These are phyloP conservation scores for Zygoascus sp. DNA, from an alignment of 1,139 yeast species.

Conservation along the genomic window DNA sequence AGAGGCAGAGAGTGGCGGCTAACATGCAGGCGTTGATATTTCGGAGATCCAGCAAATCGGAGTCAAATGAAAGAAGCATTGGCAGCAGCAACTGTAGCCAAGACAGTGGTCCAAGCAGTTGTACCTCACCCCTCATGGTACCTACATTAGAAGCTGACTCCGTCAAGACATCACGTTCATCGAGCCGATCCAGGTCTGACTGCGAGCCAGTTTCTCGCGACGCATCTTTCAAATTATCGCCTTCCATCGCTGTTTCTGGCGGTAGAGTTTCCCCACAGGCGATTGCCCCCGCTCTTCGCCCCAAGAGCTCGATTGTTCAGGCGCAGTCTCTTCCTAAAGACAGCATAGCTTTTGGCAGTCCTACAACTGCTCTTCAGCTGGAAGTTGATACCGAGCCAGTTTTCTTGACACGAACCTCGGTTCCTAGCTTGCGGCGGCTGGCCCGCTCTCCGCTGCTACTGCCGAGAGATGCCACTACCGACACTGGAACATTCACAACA, in stretches of 20 bases:
- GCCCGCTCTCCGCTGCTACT: not conserved
- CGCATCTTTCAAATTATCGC: not conserved
- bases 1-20: not conserved
- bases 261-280: constrained; percentile 1
- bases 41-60: not conserved
- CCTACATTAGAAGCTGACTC: not conserved
- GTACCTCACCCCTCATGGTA: not conserved
- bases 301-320: not conserved
- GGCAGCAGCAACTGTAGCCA: not conserved
- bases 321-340: constrained; percentile 4
- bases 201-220: not conserved
- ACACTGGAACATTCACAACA: not conserved
- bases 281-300: not conserved
- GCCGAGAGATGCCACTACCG: not conserved
- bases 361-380: constrained; percentile 9
- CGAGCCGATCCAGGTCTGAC: constrained; percentile 1
- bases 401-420: not conserved
- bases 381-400: constrained; percentile 9
- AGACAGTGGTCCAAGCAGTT: constrained; percentile 7
- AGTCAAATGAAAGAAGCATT: not conserved
- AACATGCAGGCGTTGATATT: not conserved
- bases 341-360: constrained; percentile 3
- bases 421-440: not conserved
- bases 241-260: not conserved
- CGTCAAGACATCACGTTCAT: not conserved